Evolutionary conservation across 2,329 filamentous ascomycete genomes (phyloP), one percentile per base, ranked within the genome.

Genomic region (Neopestalotiopsis rosae): DNA sequence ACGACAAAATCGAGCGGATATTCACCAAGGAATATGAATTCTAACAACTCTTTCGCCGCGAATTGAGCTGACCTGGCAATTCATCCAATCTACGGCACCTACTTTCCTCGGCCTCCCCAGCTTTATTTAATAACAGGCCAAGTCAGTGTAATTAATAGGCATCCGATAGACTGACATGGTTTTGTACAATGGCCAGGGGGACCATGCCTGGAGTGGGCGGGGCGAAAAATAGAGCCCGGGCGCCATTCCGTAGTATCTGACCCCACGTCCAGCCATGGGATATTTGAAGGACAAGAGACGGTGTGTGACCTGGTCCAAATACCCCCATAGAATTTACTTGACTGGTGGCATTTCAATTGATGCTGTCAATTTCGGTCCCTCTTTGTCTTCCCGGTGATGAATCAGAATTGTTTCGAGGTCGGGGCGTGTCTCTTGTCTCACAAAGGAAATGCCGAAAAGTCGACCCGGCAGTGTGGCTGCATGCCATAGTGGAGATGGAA

Each of bases 401-500:
- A 10, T 10, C 10, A 38, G 6, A 38, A 38, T 38, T 38, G 10
- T 10, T 38, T 6, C 10, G 10, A 38, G 34, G 6, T 38, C 34
- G 34, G 34, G 34, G 34, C 34, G 34, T 38, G 24, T 28, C 24
- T 10, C 6, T 38, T 38, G 34, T 38, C 34, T 38, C 34, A 38
- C 10, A 10, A 38, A 28, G 6, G 6, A 38, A 38, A 38, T 38
- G 34, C 34, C 34, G 34, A 52, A 14, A n/a, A 20, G 45, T n/a
- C 17, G 45, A 52, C 5, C 20, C 45, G 45, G 45, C 17, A 52
- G n/a, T 52, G 57, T 62, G 59, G 32, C 59, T 62, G 59, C n/a
- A 62, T 20, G 34, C n/a, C n/a, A 40, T 30, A 17, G 30, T 34
- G 28, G 59, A 40, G 59, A 12, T 40, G 32, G 34, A 5, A 34